Conservation (phyloP, 805 yeast species). For the Hanseniaspora pseudoguilliermondii region DNA sequence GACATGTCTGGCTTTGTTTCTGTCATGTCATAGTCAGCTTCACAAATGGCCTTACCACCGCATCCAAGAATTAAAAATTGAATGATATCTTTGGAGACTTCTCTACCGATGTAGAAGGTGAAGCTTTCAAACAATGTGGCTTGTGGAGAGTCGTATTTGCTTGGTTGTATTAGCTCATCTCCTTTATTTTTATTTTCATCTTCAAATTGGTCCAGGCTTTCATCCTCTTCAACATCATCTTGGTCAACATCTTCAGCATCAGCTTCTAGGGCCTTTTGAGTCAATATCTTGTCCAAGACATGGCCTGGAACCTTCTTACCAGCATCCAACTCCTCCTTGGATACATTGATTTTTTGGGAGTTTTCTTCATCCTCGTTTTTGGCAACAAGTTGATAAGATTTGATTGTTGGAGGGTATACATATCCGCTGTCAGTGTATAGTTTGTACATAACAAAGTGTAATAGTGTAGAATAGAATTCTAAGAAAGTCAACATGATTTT, state of each 20-base stretch:
- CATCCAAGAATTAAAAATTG: constrained; percentile 77
- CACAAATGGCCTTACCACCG: constrained; percentile 79
- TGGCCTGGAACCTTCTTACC: constrained; percentile 27
- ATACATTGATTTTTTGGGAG: constrained; percentile 13
- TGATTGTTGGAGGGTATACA: constrained; percentile 80
- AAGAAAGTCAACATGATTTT: constrained; percentile 92
- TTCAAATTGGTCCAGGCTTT: constrained; percentile 58
- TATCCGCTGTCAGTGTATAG: constrained; percentile 75
- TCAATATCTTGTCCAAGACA: constrained; percentile 37
- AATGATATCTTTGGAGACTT: constrained; percentile 81
- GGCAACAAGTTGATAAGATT: constrained; percentile 64
- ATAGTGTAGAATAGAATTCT: constrained; percentile 85
- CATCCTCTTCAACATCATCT: constrained; percentile 32
- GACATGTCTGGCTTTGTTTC: constrained; percentile 43
- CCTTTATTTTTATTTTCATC: constrained; percentile 49
- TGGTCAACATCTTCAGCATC: constrained; percentile 27
- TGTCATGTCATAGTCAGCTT: constrained; percentile 68
- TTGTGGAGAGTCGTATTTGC: constrained; percentile 43
- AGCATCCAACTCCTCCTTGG: constrained; percentile 17
- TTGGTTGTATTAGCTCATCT: constrained; percentile 65
- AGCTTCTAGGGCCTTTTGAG: constrained; percentile 33
- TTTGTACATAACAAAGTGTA: constrained; percentile 77
- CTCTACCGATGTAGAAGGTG: constrained; percentile 83
- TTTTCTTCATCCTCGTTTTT: constrained; percentile 21
- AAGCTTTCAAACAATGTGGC: constrained; percentile 59